These are phyloP conservation scores for Croton setiger DNA, from an alignment of 441 rosid genomes.

Conservation along the genomic window DNA sequence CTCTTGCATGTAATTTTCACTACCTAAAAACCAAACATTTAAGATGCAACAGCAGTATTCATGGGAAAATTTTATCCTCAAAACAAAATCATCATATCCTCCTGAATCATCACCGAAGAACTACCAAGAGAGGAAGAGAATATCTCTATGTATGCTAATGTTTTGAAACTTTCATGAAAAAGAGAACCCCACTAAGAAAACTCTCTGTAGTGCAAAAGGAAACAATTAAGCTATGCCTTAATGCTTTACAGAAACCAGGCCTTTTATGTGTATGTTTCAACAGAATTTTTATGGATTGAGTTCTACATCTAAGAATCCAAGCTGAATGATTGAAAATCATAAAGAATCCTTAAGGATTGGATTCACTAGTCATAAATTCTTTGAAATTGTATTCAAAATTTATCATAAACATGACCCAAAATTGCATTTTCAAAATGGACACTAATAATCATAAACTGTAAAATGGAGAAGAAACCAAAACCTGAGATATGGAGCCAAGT, in stretches of 20 bases:
- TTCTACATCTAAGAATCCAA: background rate
- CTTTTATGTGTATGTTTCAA: too few relatives aligned
- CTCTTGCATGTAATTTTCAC: too few relatives aligned
- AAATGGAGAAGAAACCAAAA: conserved; percentile 26
- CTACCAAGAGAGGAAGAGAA: background rate
- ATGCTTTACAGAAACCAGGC: too few relatives aligned
- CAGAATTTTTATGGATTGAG: background rate
- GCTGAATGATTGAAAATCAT: background rate
- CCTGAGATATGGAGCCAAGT: conserved; percentile 88
- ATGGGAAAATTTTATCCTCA: background rate
- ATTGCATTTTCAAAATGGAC: background rate
- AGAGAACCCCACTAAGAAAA: background rate
- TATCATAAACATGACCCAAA: background rate
- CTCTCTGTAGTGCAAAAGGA: background rate
- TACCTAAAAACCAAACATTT: background rate
- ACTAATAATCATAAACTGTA: background rate
- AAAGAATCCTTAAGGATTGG: too few relatives aligned
- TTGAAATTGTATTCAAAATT: too few relatives aligned
- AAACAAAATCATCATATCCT: background rate
- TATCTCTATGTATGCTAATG: background rate
- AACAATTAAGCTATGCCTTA: too few relatives aligned
- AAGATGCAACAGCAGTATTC: background rate
- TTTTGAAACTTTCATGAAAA: background rate
- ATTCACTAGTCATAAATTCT: too few relatives aligned
- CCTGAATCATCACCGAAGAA: background rate